Base-by-base conservation (phyloP, 1,139 yeast genomes). In the Geotrichum europaeum region DNA sequence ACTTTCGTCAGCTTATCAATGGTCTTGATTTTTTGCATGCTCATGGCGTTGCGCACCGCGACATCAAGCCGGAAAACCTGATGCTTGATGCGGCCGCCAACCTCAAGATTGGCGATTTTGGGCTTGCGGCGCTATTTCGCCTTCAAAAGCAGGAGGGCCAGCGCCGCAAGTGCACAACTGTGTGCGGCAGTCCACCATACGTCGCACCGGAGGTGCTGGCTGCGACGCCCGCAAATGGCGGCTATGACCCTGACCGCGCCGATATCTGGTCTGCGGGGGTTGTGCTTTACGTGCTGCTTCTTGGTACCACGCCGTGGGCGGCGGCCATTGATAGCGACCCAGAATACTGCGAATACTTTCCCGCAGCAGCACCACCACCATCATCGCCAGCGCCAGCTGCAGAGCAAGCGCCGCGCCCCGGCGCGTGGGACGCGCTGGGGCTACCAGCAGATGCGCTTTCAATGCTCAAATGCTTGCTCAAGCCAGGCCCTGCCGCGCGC, bases 61-160 rank as follows among this genome's bases (percentile, higher is more conserved):
- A 90, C 70, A 87, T 91, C 62, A 90, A 90, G 70, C 97, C 97
- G 0, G 97, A 90, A 69, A 90, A 90, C 69, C 83, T 90, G n/a
- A 76, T 91, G 43, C 75, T 91, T 22, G 96, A 90, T 69, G 76
- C 76, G 34, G 81, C 81, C 60, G 85, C 84, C 4, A 87, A 87
- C 68, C 72, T 86, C 65, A 85, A 85, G 68, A 72, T 86, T 20
- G 84, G 87, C 1, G 90, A 85, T 71, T 85, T 85, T 72, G 90
- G 91, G 0, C 71, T 85, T 13, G 88, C 89, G 0, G 79, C 85
- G 36, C 81, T 83, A 25, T 85, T 80, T 67, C 74, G 70, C 54
- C 62, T 85, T 77, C 55, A 45, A 18, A 34, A 49, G 20, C 66
- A 84, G 76, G 67, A 83, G 76, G 95, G 94, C 64, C 72, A 81